These are phyloP conservation scores for Phytopythium kandeliae DNA, from an alignment of 352 stramenopile genomes.

Conservation along the genomic window DNA sequence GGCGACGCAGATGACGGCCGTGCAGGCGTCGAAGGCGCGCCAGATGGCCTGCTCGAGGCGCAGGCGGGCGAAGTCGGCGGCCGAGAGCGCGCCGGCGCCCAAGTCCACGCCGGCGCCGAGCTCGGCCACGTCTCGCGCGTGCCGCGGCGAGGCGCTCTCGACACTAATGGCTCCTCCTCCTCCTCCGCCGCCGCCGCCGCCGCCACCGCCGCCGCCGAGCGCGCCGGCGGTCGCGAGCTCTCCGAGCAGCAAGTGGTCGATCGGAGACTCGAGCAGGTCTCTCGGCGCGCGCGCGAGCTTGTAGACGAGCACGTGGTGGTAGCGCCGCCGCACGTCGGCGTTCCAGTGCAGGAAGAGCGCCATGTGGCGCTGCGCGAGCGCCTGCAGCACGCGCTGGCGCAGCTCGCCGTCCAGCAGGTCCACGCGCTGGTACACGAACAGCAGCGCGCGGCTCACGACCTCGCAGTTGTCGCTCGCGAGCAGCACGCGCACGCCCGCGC, in stretches of 20 bases:
- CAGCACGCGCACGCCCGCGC: constrained; percentile 58
- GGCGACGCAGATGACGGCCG: constrained; percentile 50
- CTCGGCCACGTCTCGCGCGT: too few species aligned
- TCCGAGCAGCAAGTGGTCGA: constrained; percentile 63
- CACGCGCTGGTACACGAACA: constrained; percentile 72
- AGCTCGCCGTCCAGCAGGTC: constrained; percentile 69
- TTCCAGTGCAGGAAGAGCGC: constrained; percentile 78
- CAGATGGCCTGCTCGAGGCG: constrained; percentile 64
- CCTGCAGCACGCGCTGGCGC: constrained; percentile 58
- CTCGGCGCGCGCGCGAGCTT: constrained; percentile 51
- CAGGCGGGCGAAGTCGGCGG: constrained; percentile 39
- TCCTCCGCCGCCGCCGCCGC: too few species aligned
- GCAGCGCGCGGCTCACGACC: constrained; percentile 52
- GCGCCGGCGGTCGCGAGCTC: constrained; percentile 24
- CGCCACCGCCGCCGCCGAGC: too few species aligned
- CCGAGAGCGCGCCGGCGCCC: constrained; percentile 15
- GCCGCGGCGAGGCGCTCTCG: too few species aligned
- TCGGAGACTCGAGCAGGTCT: constrained; percentile 53
- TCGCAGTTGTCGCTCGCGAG: constrained; percentile 69
- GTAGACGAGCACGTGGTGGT: constrained; percentile 76
- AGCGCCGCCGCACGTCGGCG: constrained; percentile 53
- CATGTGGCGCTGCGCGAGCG: constrained; percentile 73
- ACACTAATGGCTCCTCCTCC: too few species aligned
- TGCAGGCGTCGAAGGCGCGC: constrained; percentile 70
- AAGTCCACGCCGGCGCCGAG: too few species aligned